These are phyloP conservation scores for Perkinsus marinus DNA, from an alignment of 169 alveolate species.

Conservation along the genomic window DNA sequence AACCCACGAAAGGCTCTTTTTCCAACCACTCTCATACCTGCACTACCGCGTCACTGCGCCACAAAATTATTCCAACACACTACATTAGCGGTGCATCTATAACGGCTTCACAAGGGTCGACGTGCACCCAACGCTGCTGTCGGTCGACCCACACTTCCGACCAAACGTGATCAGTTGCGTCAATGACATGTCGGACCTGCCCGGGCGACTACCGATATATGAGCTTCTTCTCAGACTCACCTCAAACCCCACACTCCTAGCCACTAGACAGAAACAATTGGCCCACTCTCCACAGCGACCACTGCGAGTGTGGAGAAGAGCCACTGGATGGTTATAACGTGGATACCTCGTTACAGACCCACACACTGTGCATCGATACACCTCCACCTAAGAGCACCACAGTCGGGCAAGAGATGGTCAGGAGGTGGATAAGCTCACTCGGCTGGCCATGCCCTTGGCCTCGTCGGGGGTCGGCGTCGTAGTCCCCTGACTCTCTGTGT, in stretches of 20 bases:
- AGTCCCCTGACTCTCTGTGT: not conserved
- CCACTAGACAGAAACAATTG: slow-evolving; percentile 35
- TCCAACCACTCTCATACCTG: not conserved
- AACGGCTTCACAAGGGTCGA: slow-evolving; percentile 50
- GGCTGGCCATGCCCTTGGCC: not conserved
- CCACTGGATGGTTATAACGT: slow-evolving; percentile 38
- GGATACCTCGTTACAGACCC: slow-evolving; percentile 30
- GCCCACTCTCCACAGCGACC: slow-evolving; percentile 62
- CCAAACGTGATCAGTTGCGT: slow-evolving; percentile 55
- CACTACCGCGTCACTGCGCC: not conserved
- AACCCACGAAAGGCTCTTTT: not conserved
- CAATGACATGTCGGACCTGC: slow-evolving; percentile 13
- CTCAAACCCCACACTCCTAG: slow-evolving; percentile 37
- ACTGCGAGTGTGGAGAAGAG: slow-evolving; percentile 36
- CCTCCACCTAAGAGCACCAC: too few relatives aligned
- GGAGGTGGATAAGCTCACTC: not conserved
- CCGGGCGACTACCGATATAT: too few relatives aligned
- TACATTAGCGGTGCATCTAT: slow-evolving; percentile 40
- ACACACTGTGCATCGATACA: slow-evolving; percentile 33
- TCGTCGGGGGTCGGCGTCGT: not conserved
- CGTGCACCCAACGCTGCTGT: slow-evolving; percentile 35
- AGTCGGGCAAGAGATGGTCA: not conserved
- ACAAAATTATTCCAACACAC: not conserved
- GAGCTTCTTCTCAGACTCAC: slow-evolving; percentile 14
- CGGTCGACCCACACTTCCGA: slow-evolving; percentile 38